These are phyloP conservation scores for Penicillium manginii DNA, from an alignment of 495 filamentous ascomycete species.

Conservation along the genomic window DNA sequence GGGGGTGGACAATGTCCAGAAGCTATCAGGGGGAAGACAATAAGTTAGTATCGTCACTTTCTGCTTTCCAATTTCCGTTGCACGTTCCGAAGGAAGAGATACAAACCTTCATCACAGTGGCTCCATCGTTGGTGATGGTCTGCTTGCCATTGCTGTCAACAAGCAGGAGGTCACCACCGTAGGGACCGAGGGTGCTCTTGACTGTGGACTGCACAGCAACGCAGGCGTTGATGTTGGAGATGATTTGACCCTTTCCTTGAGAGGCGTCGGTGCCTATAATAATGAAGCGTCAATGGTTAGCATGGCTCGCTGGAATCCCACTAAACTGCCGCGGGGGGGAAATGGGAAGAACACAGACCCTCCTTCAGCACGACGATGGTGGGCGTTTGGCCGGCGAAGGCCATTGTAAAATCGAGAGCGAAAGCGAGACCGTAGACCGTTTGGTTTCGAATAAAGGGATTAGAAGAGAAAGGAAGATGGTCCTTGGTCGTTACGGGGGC, in stretches of 20 bases:
- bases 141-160: conserved; percentile 94
- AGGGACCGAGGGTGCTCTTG: conserved; percentile 93
- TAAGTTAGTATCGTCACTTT: conserved; percentile 21
- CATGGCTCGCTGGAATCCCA: conserved; percentile 26
- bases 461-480: conserved; percentile 28
- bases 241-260: conserved; percentile 94
- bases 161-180: conserved; percentile 93
- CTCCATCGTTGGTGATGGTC: conserved; percentile 99
- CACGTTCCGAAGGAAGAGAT: not conserved
- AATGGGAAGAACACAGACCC: conserved; percentile 61
- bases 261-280: conserved; percentile 88
- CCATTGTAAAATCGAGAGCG: conserved; percentile 61
- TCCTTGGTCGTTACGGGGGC: conserved; percentile 18
- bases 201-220: conserved; percentile 96
- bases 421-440: conserved; percentile 24
- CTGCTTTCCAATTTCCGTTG: not conserved
- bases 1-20: conserved; percentile 97
- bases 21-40: conserved; percentile 62
- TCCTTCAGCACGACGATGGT: conserved; percentile 99
- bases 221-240: conserved; percentile 99
- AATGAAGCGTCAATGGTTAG: conserved; percentile 26
- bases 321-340: conserved; percentile 28
- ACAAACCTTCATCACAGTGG: conserved; percentile 95
- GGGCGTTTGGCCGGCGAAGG: conserved; percentile 96
- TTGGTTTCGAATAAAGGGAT: conserved; percentile 15